These are phyloP conservation scores for Rhodotorula kratochvilovae DNA, from an alignment of 768 basidiomycete genomes.

Conservation along the genomic window DNA sequence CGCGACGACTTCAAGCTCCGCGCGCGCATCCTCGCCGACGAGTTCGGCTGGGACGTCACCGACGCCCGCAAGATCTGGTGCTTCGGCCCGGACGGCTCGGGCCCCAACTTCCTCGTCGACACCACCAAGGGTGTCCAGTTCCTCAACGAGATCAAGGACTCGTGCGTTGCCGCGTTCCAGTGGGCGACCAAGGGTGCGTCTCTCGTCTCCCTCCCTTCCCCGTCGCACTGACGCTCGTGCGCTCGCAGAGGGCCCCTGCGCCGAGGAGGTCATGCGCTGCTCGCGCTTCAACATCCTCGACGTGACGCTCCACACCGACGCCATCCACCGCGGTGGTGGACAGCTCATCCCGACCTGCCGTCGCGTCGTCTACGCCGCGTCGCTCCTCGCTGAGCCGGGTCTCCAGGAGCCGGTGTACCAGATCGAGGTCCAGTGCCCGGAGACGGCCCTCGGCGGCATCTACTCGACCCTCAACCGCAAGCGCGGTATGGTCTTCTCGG, in stretches of 20 bases:
- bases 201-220: background rate
- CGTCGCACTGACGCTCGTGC: background rate
- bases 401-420: conserved; percentile 94
- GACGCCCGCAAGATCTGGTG: conserved; percentile 99
- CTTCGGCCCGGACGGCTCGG: conserved; percentile 97
- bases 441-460: conserved; percentile 94
- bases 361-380: conserved; percentile 92
- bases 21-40: conserved; percentile 91
- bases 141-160: conserved; percentile 99
- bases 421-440: conserved; percentile 92
- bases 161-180: conserved; percentile 97
- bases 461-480: conserved; percentile 63
- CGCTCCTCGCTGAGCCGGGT: conserved; percentile 80
- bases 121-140: conserved; percentile 91
- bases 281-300: conserved; percentile 78
- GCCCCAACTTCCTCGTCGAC: conserved; percentile 93
- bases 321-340: conserved; percentile 98
- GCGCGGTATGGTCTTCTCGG: conserved; percentile 67
- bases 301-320: conserved; percentile 77
- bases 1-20: conserved; percentile 98
- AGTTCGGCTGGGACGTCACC: conserved; percentile 96
- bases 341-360: conserved; percentile 96
- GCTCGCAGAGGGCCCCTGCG: conserved; percentile 56
- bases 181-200: conserved; percentile 97
- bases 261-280: conserved; percentile 99